Evolutionary conservation across 1,284 basidiomycete genomes (phyloP).

Genomic region (Trichosporon sp.): DNA sequence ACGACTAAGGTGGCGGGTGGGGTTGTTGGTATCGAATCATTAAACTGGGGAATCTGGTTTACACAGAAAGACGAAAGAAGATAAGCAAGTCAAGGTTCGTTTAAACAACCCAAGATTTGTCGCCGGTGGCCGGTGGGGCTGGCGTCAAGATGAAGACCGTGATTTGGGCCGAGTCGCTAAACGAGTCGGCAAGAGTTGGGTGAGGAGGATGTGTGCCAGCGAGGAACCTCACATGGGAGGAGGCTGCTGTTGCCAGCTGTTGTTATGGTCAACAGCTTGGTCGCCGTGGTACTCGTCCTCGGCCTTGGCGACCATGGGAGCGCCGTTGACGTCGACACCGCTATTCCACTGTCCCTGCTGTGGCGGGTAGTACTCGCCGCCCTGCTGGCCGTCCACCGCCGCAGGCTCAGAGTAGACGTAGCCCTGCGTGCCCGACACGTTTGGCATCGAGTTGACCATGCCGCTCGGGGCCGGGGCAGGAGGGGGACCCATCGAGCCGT

Average conservation of each 20-base stretch:
- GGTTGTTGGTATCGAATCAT: constrained; percentile 10
- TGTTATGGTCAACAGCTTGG: background rate
- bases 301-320: background rate
- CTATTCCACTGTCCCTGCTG: constrained; percentile 14
- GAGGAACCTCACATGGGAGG: background rate
- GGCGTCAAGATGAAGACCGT: constrained; percentile 13
- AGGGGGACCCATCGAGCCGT: constrained; percentile 33
- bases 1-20: too few species aligned
- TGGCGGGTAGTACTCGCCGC: background rate
- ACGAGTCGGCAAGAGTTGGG: too few species aligned
- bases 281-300: constrained; percentile 15
- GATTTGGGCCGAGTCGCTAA: background rate
- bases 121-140: background rate
- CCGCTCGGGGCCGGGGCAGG: constrained; percentile 24
- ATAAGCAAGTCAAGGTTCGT: constrained; percentile 6
- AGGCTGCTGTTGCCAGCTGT: constrained; percentile 17
- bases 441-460: constrained; percentile 15
- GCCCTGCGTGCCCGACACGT: background rate
- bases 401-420: constrained; percentile 12
- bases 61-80: background rate
- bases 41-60: background rate
- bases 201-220: background rate
- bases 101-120: constrained; percentile 4
- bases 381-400: background rate
- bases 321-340: constrained; percentile 18